These are phyloP conservation scores for Parascedosporium putredinis DNA, from an alignment of 2,329 filamentous ascomycete genomes.

Conservation along the genomic window DNA sequence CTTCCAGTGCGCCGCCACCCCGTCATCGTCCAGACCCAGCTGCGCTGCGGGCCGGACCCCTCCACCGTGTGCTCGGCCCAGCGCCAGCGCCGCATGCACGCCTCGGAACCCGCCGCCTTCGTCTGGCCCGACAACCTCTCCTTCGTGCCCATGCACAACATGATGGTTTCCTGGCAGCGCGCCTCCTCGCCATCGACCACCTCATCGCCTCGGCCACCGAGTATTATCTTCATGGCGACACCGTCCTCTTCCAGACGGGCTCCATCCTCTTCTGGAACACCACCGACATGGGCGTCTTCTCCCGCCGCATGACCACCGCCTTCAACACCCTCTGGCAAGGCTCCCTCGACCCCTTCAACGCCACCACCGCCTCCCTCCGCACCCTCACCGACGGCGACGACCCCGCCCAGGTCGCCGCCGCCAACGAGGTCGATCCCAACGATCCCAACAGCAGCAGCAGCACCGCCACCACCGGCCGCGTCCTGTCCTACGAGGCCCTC, in stretches of 20 bases:
- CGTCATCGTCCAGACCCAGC: not conserved
- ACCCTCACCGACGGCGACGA: not conserved
- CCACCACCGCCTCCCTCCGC: not conserved
- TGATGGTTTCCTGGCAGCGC: not conserved
- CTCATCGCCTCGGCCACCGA: slow-evolving; percentile 2
- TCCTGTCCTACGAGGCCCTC: not conserved
- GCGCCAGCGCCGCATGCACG: not conserved
- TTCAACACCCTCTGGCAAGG: slow-evolving; percentile 4
- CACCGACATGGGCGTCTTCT: not conserved
- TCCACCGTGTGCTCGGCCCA: not conserved
- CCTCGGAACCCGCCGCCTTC: not conserved
- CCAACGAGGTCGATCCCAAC: too few species aligned
- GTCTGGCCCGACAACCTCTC: not conserved
- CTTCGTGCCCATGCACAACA: not conserved
- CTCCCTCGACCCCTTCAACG: slow-evolving; percentile 2
- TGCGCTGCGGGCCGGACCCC: not conserved
- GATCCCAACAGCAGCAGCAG: not conserved
- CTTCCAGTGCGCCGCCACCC: not conserved
- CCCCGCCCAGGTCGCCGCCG: too few species aligned
- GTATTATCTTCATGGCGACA: not conserved
- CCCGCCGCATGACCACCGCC: slow-evolving; percentile 3
- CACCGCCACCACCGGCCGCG: not conserved
- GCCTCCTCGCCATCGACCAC: not conserved
- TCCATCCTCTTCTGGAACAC: not conserved
- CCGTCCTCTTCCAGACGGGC: not conserved